Percentiles rank a stretch among this genome's conserved stretches.
Evolutionary conservation across 805 yeast species (phyloP).

Genomic region (Candida sithepensis): DNA sequence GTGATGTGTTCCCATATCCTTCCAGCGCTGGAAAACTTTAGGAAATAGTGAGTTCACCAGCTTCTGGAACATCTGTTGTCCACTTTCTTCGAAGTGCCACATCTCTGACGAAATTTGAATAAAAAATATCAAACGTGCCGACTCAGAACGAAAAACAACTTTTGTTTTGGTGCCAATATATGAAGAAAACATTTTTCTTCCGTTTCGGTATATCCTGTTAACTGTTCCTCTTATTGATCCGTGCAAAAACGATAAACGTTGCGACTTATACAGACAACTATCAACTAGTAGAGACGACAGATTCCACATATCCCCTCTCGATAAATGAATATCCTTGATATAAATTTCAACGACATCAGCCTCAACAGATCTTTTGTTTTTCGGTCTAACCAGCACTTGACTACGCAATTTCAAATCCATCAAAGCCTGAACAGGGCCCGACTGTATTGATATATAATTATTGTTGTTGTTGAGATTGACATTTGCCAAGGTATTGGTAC

Average conservation of each 20-base stretch:
- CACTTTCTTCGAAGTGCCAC: constrained; percentile 98
- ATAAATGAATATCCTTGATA: constrained; percentile 72
- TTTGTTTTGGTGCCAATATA: constrained; percentile 72
- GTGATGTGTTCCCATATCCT: constrained; percentile 83
- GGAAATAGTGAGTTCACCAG: constrained; percentile 92
- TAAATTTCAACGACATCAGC: constrained; percentile 82
- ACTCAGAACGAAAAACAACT: constrained; percentile 84
- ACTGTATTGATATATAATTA: constrained; percentile 50
- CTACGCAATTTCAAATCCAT: constrained; percentile 68
- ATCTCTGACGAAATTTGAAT: constrained; percentile 90
- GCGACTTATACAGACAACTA: constrained; percentile 63
- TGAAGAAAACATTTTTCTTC: constrained; percentile 69
- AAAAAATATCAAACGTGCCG: constrained; percentile 77
- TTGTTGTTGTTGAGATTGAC: constrained; percentile 21
- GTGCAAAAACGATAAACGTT: constrained; percentile 59
- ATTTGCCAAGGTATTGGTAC: constrained; percentile 10
- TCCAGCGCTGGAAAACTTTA: constrained; percentile 82
- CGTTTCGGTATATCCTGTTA: constrained; percentile 60
- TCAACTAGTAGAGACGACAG: constrained; percentile 59
- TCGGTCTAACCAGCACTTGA: constrained; percentile 54
- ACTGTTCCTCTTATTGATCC: constrained; percentile 60
- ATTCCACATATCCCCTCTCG: constrained; percentile 93
- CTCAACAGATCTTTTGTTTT: constrained; percentile 45
- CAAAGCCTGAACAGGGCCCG: constrained; percentile 55
- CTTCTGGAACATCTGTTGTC: constrained; percentile 90